Evolutionary conservation across 805 yeast species (phyloP).

Genomic region (Suhomyces sp.): DNA sequence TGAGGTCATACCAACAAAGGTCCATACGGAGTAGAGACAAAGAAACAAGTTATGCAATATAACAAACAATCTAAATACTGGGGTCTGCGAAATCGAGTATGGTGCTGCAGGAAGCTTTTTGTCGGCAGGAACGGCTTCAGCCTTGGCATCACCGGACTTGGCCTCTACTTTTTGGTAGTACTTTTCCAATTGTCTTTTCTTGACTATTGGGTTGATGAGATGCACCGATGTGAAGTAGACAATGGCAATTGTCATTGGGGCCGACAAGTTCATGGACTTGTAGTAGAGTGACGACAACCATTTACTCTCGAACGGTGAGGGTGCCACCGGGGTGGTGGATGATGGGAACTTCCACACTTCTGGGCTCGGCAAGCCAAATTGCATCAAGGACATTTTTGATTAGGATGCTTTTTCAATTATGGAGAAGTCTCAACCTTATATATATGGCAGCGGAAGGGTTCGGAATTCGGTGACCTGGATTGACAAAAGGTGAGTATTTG

Average conservation of each 20-base stretch:
- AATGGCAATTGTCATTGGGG: constrained; percentile 57
- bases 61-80: constrained; percentile 51
- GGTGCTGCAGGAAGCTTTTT: constrained; percentile 55
- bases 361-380: constrained; percentile 34
- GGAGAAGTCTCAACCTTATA: background rate
- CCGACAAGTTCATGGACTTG: constrained; percentile 44
- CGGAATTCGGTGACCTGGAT: background rate
- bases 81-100: constrained; percentile 41
- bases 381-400: constrained; percentile 14
- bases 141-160: constrained; percentile 16
- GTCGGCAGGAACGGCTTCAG: constrained; percentile 16
- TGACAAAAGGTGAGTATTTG: background rate
- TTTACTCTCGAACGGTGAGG: constrained; percentile 31
- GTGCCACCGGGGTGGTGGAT: constrained; percentile 28
- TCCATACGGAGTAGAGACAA: constrained; percentile 68
- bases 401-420: background rate
- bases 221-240: constrained; percentile 60
- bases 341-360: constrained; percentile 31
- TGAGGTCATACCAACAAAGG: constrained; percentile 60
- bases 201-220: constrained; percentile 44
- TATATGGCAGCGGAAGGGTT: background rate
- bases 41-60: constrained; percentile 58
- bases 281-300: constrained; percentile 36
- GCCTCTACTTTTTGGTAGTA: constrained; percentile 17
- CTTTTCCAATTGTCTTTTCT: constrained; percentile 42